Base-by-base conservation (phyloP, 164 flowering plant species). In the Piper longum region DNA sequence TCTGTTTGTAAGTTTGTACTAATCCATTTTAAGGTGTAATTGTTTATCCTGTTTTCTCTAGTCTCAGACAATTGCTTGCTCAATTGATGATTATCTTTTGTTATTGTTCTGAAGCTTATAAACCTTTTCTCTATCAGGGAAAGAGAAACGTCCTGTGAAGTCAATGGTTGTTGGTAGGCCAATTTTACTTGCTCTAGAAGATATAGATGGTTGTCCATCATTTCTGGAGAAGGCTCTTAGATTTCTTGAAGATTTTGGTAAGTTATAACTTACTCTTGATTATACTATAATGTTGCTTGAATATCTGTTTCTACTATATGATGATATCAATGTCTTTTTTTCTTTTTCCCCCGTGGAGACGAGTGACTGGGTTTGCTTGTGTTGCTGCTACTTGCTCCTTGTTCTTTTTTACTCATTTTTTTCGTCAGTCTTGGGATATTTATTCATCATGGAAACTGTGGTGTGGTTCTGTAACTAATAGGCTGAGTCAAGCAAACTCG, bases 151-250 rank as follows among this genome's bases (percentile, higher is more conserved):
- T 36, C 81, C 88, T 61, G 87, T 85, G 62, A 95, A 91, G 74
- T 95, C 99, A 65, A 75, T 83, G 78, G 99, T 95, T 77, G 96
- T 91, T 71, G 99, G 99, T 62, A 78, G 98, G 57, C 99, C 99
- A 56, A 91, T 95, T 78, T 75, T 91, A 75, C 99, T 95, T 70
- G 98, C 99, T n/a, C 77, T 95, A 61, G 99, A 91, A 78, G 99
- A 95, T 79, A 95, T 91, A 71, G 99, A 95, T 81, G 99, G 99
- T 57, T 83, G 96, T 55, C 98, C 99, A 58, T 95, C 99, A 51
- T 95, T 95, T 65, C 83, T 95, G 63, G 98, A 95, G 77, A 95
- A 95, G 78, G 99, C 99, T 57, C 96, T 95, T 70, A 80, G 80
- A 40, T 95, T 89, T 78, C 85, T 95, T 59, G 99, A 95, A 80